phyloP scores from a whole-genome alignment of 257 asterid species.

The Solanum rostratum region DNA sequence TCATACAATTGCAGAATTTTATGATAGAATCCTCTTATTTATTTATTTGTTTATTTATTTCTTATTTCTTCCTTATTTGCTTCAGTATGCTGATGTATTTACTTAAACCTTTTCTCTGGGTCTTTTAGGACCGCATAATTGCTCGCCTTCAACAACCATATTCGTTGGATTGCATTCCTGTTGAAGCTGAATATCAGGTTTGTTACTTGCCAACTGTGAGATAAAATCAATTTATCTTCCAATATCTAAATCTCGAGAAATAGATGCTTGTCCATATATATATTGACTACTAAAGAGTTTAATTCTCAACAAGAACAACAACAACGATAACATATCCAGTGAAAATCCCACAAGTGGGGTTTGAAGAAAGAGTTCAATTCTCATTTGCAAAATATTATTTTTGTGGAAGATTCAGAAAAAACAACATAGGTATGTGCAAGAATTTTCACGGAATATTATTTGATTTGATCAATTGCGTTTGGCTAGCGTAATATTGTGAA shows the following conservation, averaged over 20 bases:
- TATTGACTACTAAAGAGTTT: neutral
- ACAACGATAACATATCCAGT: too few species aligned
- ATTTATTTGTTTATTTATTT: neutral
- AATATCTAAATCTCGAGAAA: neutral
- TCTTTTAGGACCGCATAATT: conserved; percentile 74
- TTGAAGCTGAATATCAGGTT: conserved; percentile 98
- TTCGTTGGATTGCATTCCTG: conserved; percentile 96
- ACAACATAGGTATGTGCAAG: neutral
- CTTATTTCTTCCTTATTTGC: neutral
- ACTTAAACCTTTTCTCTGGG: neutral
- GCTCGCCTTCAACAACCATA: conserved; percentile 99
- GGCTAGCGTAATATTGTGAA: neutral
- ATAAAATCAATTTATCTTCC: neutral
- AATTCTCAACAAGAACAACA: too few species aligned
- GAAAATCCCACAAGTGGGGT: too few species aligned
- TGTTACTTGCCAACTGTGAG: conserved; percentile 3
- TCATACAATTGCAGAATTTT: neutral
- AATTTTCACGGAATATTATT: neutral
- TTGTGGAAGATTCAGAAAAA: neutral
- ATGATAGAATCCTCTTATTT: neutral
- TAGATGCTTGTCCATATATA: neutral
- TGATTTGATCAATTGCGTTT: neutral
- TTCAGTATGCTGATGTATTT: neutral
- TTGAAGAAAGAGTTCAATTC: neutral
- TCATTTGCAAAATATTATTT: neutral